phyloP scores from a whole-genome alignment of 2,329 filamentous ascomycete genomes.

The Paraphoma sp. region DNA sequence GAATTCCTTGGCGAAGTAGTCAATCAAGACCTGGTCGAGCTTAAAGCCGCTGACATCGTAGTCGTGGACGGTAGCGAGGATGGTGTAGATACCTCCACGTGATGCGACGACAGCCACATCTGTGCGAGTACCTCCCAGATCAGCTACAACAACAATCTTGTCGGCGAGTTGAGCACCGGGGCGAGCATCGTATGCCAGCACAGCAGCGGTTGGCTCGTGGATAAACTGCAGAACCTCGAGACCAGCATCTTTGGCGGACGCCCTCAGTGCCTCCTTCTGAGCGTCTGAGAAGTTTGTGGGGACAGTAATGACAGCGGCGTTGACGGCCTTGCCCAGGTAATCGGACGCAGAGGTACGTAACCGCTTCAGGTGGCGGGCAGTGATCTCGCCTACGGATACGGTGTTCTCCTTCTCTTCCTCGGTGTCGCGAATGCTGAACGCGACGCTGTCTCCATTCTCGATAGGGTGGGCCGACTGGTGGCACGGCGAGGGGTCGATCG shows the following conservation, averaged over 20 bases:
- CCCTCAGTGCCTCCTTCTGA: constrained; percentile 80
- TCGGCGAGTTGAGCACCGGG: constrained; percentile 76
- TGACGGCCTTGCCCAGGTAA: constrained; percentile 91
- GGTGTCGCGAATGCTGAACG: constrained; percentile 85
- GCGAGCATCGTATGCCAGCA: constrained; percentile 89
- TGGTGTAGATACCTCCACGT: constrained; percentile 93
- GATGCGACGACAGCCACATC: constrained; percentile 91
- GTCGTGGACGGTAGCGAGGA: constrained; percentile 92
- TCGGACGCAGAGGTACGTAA: constrained; percentile 85
- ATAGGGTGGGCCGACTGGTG: constrained; percentile 91
- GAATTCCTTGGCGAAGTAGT: constrained; percentile 99
- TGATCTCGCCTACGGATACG: constrained; percentile 79
- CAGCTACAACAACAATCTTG: constrained; percentile 90
- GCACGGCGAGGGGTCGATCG: constrained; percentile 94
- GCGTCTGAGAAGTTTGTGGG: constrained; percentile 91
- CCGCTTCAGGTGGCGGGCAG: constrained; percentile 83
- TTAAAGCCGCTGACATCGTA: constrained; percentile 89
- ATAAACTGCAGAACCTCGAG: constrained; percentile 93
- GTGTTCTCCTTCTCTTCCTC: constrained; percentile 62
- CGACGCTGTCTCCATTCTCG: constrained; percentile 73
- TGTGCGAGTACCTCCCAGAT: constrained; percentile 89
- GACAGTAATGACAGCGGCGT: constrained; percentile 91
- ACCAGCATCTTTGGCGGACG: constrained; percentile 79
- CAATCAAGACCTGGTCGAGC: constrained; percentile 88
- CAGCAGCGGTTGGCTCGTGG: constrained; percentile 85